Base-by-base conservation (phyloP, 1,284 basidiomycete species). In the Pterulicium gracile region DNA sequence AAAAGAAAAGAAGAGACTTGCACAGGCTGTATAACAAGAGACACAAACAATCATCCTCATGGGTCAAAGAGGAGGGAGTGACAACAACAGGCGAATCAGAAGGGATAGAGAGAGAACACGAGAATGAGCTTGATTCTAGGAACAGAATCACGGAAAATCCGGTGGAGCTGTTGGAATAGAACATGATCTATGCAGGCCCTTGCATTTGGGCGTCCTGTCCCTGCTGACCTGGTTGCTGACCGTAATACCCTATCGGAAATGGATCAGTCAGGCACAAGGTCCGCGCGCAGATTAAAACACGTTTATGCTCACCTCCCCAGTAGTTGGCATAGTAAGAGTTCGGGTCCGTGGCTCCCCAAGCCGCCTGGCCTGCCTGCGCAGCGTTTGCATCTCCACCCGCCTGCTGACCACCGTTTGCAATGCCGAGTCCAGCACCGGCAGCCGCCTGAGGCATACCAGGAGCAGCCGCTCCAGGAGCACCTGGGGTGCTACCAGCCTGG, bases 261-360 rank as follows among this genome's bases (percentile, higher is more conserved):
- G 7, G 7, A 32, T 32, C 27, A 42, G 23, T 55, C 15, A 56
- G 57, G 46, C 41, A 21, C 42, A 24, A 47, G 22, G 27, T 10
- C 12, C 12, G 27, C 10, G 15, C 12, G 12, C 12, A 34, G 10
- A 34, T 15, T 34, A 42, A 18, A 35, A 32, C 48, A 42, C 2
- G 51, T n/a, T n/a, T n/a, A 14, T 4, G 66, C 81, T 60, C 49
- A 86, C 83, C 83, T 59, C 86, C 81, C 86, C 86, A 88, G 59
- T 88, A 88, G 58, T 84, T 82, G 46, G 77, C 77, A 62, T 88
- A 88, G 62, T 88, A 88, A 48, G 76, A 75, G 57, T 67, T 81
- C 46, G 85, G 80, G 58, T 88, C 85, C 34, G 73, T 72, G 23
- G 71, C 68, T 43, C 70, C 72, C 85, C 85, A 87, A 27, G 72